phyloP scores from a whole-genome alignment of 139 green algal species.

The Desmodesmus armatus region DNA sequence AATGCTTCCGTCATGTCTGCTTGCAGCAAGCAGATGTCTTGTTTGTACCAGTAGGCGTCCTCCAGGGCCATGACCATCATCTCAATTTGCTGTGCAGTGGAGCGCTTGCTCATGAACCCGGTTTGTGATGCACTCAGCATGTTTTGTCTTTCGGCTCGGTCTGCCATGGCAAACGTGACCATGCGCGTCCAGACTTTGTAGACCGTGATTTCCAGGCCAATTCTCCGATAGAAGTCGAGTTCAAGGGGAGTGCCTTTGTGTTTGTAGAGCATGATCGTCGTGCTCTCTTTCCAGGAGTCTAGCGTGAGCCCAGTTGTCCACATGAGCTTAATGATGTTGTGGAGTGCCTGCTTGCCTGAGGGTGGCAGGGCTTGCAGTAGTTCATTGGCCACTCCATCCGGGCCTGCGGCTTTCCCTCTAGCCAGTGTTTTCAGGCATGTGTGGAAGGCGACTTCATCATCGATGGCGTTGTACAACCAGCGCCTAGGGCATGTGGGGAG shows the following conservation, averaged over 20 bases:
- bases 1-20: slow-evolving; percentile 58
- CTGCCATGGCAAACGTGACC: slow-evolving; percentile 17
- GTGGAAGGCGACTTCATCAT: slow-evolving; percentile 24
- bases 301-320: slow-evolving; percentile 48
- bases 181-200: slow-evolving; percentile 62
- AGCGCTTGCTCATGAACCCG: slow-evolving; percentile 45
- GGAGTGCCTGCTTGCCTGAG: slow-evolving; percentile 1
- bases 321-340: slow-evolving; percentile 48
- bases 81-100: slow-evolving; percentile 11
- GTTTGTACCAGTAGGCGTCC: slow-evolving; percentile 22
- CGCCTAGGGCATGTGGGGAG: no score
- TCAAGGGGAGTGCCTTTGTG: slow-evolving; percentile 27
- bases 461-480: slow-evolving; percentile 26
- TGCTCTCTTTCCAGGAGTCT: slow-evolving; percentile 41
- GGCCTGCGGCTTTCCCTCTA: slow-evolving; percentile 44
- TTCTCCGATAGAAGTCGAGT: slow-evolving; percentile 47
- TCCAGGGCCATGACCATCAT: slow-evolving; percentile 47
- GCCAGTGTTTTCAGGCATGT: slow-evolving; percentile 9
- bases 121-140: slow-evolving; percentile 51
- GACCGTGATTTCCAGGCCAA: slow-evolving; percentile 45
- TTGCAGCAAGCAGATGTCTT: slow-evolving; percentile 48
- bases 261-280: slow-evolving; percentile 54
- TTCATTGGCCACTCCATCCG: slow-evolving; percentile 54
- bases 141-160: slow-evolving; percentile 20
- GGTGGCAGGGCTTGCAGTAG: slow-evolving; percentile 47